Base-by-base conservation (phyloP, 2,329 filamentous ascomycete genomes). In the Botrytis porri region DNA sequence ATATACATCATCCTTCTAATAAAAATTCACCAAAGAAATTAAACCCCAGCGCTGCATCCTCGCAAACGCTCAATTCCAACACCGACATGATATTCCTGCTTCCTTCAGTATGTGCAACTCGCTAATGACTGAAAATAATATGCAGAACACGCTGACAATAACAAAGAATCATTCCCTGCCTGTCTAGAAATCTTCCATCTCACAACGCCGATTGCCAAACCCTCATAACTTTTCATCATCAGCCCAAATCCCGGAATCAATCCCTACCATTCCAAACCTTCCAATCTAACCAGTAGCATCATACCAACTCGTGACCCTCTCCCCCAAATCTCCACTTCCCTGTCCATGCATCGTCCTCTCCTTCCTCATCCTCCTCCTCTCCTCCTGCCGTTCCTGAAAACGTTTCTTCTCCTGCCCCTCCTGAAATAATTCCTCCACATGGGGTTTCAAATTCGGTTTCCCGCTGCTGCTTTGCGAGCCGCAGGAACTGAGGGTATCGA, bases 221-320 rank as follows among this genome's bases (percentile, higher is more conserved):
- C 37, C 25, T 20, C 37, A 20, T 29, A 18, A 29, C 35, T 20
- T n/a, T n/a, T n/a, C 29, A 4, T 35, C 29, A 29, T 1, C 20
- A 48, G 16, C 45, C 22, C 4, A 22, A 48, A 48, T 18, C 18
- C 20, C 14, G 43, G 20, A 54, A 9, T 37, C 37, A 8, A 41
- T 41, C 39, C 10, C 7, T 12, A 41, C 39, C 9, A 41, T 41
- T 41, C 39, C 39, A 14, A 41, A 8, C 7, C 37, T 37, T 37
- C 37, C 37, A 43, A 35, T 41, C 35, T 67, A 67, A 9, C 25
- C 65, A 32, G 54, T 69, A 43, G 66, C 37, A 61, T 69, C 66
- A 69, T 35, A 69, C 66, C 66, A 69, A 69, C 39, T 69, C 54
- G 37, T 37, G 3, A 37, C 69, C 32, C 41, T 54, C 59, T 41